Base-by-base conservation (phyloP, 441 rosid species). In the Rhodomyrtus psidioides region DNA sequence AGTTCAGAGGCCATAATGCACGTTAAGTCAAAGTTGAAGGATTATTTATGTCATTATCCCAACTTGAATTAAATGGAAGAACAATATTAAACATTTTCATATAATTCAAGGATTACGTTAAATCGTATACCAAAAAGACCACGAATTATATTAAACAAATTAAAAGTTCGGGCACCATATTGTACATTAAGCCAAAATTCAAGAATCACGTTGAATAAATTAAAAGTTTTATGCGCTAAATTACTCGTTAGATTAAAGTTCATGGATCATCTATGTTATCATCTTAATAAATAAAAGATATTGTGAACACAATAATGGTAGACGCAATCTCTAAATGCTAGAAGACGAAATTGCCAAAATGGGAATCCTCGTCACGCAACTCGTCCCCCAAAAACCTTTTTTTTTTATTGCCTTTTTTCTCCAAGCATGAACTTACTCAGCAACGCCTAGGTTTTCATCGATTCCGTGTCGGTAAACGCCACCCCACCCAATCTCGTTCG, bases 201-300 rank as follows among this genome's bases (percentile, higher is more conserved):
- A 6, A 0, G 0, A 0, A 54, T 3, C 23, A 54, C 4, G 3
- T 54, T 7, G 4, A 54, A 7, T 1, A 54, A 17, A 17, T 17
- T 16, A 54, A 54, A 7, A 17, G 2, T 17, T 6, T 6, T 8
- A 17, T 0, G 1, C 21, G 17, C 0, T 21, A 17, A 4, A 17
- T 17, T 21, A 7, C 23, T 2, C 4, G 0, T 17, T 19, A 21
- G 0, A 21, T 3, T 3, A 7, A 17, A 54, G 56, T 17, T 54
- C 9, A 3, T 0, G 1, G 17, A 54, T 1, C 4, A 17, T 6
- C 2, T 17, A 17, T 3, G 15, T 51, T 4, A 6, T 54, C 56
- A 0, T 51, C 12, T 5, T 51, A 51, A 12, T 12, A 57, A 26
- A 70, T 55, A 55, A 55, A 55, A 55, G n/a, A 9, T 55, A 4